Base-by-base conservation (phyloP, 148 eudicot genomes). In the Chenopodium formosanum region DNA sequence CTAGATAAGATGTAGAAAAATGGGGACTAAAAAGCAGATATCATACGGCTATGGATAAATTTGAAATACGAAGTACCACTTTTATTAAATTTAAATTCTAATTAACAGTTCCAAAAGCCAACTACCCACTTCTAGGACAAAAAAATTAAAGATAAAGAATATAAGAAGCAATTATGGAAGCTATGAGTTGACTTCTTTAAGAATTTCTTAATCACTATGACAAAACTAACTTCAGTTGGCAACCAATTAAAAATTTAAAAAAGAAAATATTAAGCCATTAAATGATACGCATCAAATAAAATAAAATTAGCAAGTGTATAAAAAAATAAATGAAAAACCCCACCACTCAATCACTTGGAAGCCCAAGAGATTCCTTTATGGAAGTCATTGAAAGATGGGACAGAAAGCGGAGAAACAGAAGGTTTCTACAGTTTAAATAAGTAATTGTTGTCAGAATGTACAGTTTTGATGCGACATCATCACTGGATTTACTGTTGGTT, bases 381-480 rank as follows among this genome's bases (percentile, higher is more conserved):
- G 77, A 50, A 74, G 9, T 44, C 48, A 16, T 63, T 77, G 81
- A 79, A 72, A 74, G 91, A 89, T 84, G 86, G 88, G 93, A 89
- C 90, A 89, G 88, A 90, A 87, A 90, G 91, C 58, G 72, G 74
- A 81, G 86, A 88, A 86, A 90, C 89, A 87, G 89, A 86, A 89
- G 86, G 84, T 71, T 85, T 74, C 16, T 11, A 74, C 63, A 74
- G 77, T 74, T 74, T 56, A 56, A 16, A 74, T 23, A 50, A 62
- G 25, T 62, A 62, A 1, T 62, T 20, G 0, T 62, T 62, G 65
- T 62, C 65, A 62, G 65, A 62, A 22, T 62, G 66, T 9, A 62
- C 25, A 62, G 66, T 40, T 62, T 62, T 62, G 66, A 22, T 62
- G 66, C 23, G 66, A 62, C 66, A 62, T n/a, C 66, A 62, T 62